Conservation (phyloP, 2,329 filamentous ascomycete genomes). For the Ceratocystis ficicola region DNA sequence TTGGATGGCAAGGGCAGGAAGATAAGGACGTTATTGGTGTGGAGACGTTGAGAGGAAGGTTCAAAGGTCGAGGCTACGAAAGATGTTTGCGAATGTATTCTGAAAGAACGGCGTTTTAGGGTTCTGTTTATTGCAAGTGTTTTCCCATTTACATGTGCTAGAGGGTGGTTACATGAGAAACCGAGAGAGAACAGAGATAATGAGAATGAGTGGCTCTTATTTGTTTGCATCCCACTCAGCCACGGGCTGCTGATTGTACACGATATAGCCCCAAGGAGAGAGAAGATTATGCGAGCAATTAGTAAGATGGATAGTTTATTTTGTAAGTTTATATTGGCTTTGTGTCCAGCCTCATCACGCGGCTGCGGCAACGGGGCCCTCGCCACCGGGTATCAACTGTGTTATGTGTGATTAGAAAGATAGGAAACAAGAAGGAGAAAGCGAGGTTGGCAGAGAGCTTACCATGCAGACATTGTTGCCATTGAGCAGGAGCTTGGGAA, state of each 20-base stretch:
- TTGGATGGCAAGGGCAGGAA: background rate
- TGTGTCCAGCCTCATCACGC: conserved; percentile 20
- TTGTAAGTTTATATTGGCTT: conserved; percentile 5
- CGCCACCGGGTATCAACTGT: conserved; percentile 66
- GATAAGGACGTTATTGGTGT: background rate
- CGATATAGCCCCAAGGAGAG: background rate
- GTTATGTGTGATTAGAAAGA: conserved; percentile 19
- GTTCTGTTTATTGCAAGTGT: conserved; percentile 4
- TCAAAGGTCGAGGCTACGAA: background rate
- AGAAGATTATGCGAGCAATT: background rate
- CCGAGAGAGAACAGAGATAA: too few species aligned
- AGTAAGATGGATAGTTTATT: background rate
- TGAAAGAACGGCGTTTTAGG: conserved; percentile 14
- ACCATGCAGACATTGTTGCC: conserved; percentile 99
- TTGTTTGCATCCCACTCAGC: background rate
- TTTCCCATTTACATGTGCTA: background rate
- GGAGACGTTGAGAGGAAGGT: background rate
- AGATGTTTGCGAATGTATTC: background rate
- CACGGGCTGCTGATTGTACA: background rate
- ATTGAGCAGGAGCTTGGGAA: conserved; percentile 89
- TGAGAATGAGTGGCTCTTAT: background rate
- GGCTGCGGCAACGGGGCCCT: conserved; percentile 45
- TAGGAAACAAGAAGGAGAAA: background rate
- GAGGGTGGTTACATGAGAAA: background rate
- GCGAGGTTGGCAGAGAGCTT: conserved; percentile 27